phyloP scores from a whole-genome alignment of 345 rosid species.

The Lumnitzera littorea region DNA sequence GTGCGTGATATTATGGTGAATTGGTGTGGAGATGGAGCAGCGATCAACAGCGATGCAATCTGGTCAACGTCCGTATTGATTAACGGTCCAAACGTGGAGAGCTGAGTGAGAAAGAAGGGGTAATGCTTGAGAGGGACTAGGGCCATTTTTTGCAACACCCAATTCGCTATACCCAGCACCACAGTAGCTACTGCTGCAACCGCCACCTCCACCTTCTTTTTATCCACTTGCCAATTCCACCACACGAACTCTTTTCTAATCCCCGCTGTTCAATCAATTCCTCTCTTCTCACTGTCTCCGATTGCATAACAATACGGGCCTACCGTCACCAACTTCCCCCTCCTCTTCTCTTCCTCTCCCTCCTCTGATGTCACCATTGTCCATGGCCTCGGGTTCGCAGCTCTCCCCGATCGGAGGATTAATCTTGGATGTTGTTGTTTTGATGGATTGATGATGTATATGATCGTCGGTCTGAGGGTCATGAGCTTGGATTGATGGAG shows the following conservation, averaged over 20 bases:
- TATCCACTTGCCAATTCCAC: conserved; percentile 40
- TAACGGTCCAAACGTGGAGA: conserved; percentile 94
- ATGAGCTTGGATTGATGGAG: conserved; percentile 11
- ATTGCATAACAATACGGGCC: conserved; percentile 33
- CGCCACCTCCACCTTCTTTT: conserved; percentile 37
- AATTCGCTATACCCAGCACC: conserved; percentile 79
- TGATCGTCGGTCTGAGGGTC: background rate
- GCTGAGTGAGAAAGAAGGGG: conserved; percentile 96
- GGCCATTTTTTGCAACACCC: conserved; percentile 79
- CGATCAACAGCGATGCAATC: no score
- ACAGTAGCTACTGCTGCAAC: conserved; percentile 71
- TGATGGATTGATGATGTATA: background rate
- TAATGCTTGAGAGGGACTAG: conserved; percentile 78
- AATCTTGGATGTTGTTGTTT: conserved; percentile 11
- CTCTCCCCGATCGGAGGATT: conserved; percentile 28
- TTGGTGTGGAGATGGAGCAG: no score
- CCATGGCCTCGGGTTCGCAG: conserved; percentile 4
- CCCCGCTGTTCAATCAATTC: conserved; percentile 22
- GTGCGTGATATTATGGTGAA: no score
- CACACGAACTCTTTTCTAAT: background rate
- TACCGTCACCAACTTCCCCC: conserved; percentile 18
- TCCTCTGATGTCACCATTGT: background rate
- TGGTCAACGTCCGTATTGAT: no score
- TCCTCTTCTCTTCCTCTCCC: conserved; percentile 29
- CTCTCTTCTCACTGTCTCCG: conserved; percentile 22